Percentiles rank a stretch among this genome's conserved stretches.
phyloP scores from a whole-genome alignment of 192 early-diverging fungal species.

The Backusella westeae region DNA sequence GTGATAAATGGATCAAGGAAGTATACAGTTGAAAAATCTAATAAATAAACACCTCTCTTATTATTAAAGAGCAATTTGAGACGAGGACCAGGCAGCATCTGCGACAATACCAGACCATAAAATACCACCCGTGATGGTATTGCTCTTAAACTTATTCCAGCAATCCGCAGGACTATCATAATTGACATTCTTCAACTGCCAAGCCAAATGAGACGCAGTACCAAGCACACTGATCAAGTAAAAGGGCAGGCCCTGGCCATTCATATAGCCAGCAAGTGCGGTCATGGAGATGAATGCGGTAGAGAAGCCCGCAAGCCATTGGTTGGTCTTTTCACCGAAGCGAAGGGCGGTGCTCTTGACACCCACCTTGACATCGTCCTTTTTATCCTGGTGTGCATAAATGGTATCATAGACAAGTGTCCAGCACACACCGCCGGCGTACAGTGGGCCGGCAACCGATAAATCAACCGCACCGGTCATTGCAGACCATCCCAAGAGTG shows the following conservation, averaged over 20 bases:
- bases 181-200: slow-evolving; percentile 76
- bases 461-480: slow-evolving; percentile 67
- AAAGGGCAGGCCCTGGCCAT: slow-evolving; percentile 72
- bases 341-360: slow-evolving; percentile 90
- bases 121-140: slow-evolving; percentile 78
- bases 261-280: slow-evolving; percentile 75
- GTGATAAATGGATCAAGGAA: not conserved
- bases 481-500: slow-evolving; percentile 84
- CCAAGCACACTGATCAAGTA: slow-evolving; percentile 71
- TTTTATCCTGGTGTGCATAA: slow-evolving; percentile 96
- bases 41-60: not conserved
- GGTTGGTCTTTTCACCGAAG: slow-evolving; percentile 72
- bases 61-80: not conserved
- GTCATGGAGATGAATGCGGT: slow-evolving; percentile 63
- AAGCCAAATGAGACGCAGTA: slow-evolving; percentile 72
- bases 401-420: slow-evolving; percentile 97
- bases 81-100: slow-evolving; percentile 43
- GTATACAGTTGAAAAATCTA: not conserved
- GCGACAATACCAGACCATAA: slow-evolving; percentile 68
- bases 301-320: slow-evolving; percentile 73
- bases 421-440: slow-evolving; percentile 85
- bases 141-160: slow-evolving; percentile 76
- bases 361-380: slow-evolving; percentile 81
- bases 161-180: slow-evolving; percentile 64
- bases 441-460: slow-evolving; percentile 76